Evolutionary conservation across 75 land plant genomes (phyloP).

Genomic region (Chamaecyparis obtusa): DNA sequence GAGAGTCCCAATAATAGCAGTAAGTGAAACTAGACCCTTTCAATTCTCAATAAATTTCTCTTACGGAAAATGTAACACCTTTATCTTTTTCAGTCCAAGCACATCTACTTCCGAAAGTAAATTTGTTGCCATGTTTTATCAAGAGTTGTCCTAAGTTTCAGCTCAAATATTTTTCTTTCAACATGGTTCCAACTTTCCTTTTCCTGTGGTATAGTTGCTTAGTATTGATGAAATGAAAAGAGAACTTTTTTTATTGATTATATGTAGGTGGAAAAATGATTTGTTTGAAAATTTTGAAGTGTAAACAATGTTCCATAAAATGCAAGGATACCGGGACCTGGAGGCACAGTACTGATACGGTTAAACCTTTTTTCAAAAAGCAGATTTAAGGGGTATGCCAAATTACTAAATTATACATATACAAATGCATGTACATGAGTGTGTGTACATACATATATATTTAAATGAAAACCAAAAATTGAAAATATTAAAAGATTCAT

Average conservation of each 20-base stretch:
- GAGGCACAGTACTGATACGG: neutral
- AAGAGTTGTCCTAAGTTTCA: neutral
- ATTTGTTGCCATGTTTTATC: neutral
- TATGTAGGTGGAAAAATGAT: neutral
- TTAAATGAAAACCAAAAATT: no score
- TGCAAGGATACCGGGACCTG: neutral
- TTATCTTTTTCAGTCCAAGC: constrained; percentile 4
- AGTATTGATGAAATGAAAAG: neutral
- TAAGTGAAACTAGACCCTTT: constrained; percentile 17
- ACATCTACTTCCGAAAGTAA: neutral
- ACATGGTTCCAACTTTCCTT: neutral
- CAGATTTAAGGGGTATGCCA: neutral
- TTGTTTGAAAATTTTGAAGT: neutral
- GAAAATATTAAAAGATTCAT: neutral
- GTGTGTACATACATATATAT: no score
- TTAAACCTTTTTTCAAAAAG: neutral
- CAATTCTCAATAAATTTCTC: neutral
- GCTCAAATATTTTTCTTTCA: neutral
- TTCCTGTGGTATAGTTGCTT: neutral
- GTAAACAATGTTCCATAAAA: neutral
- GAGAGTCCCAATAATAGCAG: constrained; percentile 55
- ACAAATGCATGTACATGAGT: neutral
- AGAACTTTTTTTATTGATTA: neutral
- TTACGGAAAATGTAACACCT: neutral
- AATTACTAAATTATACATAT: neutral